These are phyloP conservation scores for Rubia peregrina DNA, from an alignment of 305 asterid species.

Conservation along the genomic window DNA sequence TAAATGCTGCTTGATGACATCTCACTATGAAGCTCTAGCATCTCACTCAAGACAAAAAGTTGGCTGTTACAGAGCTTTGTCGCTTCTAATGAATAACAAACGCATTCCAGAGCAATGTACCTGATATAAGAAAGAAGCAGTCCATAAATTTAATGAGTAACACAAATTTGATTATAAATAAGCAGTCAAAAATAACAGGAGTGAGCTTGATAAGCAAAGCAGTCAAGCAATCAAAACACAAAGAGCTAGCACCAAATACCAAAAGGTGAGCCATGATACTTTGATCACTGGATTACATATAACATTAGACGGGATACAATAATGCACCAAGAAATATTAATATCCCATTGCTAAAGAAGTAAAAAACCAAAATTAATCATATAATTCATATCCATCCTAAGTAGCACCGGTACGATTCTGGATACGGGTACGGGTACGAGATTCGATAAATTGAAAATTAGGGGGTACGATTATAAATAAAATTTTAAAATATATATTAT, in stretches of 20 bases:
- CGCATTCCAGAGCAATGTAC: neutral
- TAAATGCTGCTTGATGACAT: constrained; percentile 24
- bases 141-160: neutral
- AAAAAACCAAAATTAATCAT: neutral
- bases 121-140: neutral
- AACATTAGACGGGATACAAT: neutral
- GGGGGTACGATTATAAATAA: too few relatives aligned
- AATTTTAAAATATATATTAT: too few relatives aligned
- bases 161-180: neutral
- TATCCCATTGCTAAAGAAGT: neutral
- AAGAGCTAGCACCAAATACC: neutral
- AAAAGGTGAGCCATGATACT: neutral
- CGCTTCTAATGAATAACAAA: constrained; percentile 7
- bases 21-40: constrained; percentile 40
- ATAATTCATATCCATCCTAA: too few relatives aligned
- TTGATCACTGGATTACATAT: neutral
- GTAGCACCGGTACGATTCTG: too few relatives aligned
- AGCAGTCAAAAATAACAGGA: neutral
- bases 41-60: neutral
- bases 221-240: neutral
- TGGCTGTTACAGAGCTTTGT: neutral
- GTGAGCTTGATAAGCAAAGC: neutral
- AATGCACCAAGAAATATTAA: neutral
- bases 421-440: too few relatives aligned
- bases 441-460: too few relatives aligned